Evolutionary conservation across 202 grass and related monocot genomes (phyloP).

Genomic region (Panicum virgatum): DNA sequence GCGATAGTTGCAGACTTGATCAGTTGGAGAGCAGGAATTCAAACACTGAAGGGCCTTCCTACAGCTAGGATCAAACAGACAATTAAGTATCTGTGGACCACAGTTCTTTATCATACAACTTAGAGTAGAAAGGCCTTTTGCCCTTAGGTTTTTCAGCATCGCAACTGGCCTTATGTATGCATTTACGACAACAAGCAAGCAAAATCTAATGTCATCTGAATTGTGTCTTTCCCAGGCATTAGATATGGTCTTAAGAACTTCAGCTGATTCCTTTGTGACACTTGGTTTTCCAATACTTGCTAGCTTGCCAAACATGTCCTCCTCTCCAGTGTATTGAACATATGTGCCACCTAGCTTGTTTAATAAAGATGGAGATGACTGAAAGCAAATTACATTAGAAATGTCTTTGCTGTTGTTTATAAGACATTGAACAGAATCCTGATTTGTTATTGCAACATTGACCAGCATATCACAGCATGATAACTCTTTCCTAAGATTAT

Average conservation of each 20-base stretch:
- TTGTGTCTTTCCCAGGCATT: slow-evolving; percentile 94
- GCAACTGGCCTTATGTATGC: slow-evolving; percentile 74
- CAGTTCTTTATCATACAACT: slow-evolving; percentile 88
- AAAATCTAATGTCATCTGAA: slow-evolving; percentile 96
- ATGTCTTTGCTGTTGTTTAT: slow-evolving; percentile 52
- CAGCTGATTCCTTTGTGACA: slow-evolving; percentile 46
- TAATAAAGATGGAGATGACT: slow-evolving; percentile 67
- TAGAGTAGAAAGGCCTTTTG: slow-evolving; percentile 89
- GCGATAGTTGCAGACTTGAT: slow-evolving; percentile 96
- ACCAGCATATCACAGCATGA: slow-evolving; percentile 67
- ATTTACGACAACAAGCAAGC: slow-evolving; percentile 81
- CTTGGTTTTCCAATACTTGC: slow-evolving; percentile 46
- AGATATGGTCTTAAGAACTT: slow-evolving; percentile 70
- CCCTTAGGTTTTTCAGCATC: slow-evolving; percentile 76
- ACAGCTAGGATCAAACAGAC: slow-evolving; percentile 80
- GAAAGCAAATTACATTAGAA: slow-evolving; percentile 81
- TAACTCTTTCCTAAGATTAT: slow-evolving; percentile 53
- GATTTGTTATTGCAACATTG: slow-evolving; percentile 60
- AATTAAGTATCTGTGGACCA: slow-evolving; percentile 80
- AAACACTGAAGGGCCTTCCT: slow-evolving; percentile 91
- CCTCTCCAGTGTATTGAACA: slow-evolving; percentile 46
- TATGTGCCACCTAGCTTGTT: slow-evolving; percentile 75
- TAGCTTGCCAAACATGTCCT: slow-evolving; percentile 63
- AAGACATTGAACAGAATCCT: slow-evolving; percentile 60
- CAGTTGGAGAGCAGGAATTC: slow-evolving; percentile 80